phyloP scores from a whole-genome alignment of 371 early-diverging fungal genomes.

The Batrachochytrium dendrobatidis region DNA sequence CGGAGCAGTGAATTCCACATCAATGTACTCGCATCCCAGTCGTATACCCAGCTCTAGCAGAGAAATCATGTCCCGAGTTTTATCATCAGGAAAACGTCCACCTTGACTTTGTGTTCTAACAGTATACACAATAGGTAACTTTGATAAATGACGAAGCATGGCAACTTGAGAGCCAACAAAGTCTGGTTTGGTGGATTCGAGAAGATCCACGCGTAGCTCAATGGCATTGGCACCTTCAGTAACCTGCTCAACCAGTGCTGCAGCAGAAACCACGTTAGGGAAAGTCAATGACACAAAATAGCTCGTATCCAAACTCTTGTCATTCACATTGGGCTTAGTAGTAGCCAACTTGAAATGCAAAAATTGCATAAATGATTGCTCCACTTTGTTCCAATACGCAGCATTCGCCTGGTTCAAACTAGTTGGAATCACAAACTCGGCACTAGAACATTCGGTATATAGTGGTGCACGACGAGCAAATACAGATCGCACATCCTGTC shows the following conservation, averaged over 20 bases:
- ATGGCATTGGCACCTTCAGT: constrained; percentile 81
- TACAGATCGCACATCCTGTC: constrained; percentile 72
- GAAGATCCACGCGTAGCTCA: constrained; percentile 88
- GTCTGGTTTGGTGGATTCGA: constrained; percentile 49
- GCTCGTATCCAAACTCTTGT: constrained; percentile 25
- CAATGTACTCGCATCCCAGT: constrained; percentile 91
- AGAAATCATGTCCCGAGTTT: constrained; percentile 53
- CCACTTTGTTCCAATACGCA: constrained; percentile 40
- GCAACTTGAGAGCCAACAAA: constrained; percentile 74
- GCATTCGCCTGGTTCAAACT: constrained; percentile 6
- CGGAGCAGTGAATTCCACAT: constrained; percentile 64
- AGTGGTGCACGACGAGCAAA: constrained; percentile 70
- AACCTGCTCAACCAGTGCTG: constrained; percentile 45
- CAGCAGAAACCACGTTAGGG: constrained; percentile 54
- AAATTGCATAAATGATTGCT: constrained; percentile 61
- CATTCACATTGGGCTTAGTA: constrained; percentile 39
- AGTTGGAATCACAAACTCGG: constrained; percentile 61
- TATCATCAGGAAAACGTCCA: constrained; percentile 69
- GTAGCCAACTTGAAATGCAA: constrained; percentile 39
- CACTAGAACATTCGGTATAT: constrained; percentile 72
- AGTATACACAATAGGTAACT: constrained; percentile 86
- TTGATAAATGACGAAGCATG: constrained; percentile 59
- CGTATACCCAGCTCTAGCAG: constrained; percentile 62
- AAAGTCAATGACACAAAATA: constrained; percentile 87
- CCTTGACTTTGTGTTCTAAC: constrained; percentile 84